Base-by-base conservation (phyloP, 73 alveolate species). In the Paramecium sexaurelia region DNA sequence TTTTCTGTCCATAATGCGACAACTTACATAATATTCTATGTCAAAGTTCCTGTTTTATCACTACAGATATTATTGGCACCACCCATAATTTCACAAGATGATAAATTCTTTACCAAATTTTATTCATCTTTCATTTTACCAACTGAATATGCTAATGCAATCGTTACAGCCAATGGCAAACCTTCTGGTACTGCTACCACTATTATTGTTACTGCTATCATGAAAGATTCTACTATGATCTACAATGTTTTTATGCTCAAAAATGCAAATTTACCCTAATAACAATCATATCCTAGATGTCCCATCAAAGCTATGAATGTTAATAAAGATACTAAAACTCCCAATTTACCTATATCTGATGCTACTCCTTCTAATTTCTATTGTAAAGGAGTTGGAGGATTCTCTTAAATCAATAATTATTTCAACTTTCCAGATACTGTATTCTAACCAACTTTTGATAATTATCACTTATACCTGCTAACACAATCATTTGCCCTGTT, bases 101-200 rank as follows among this genome's bases (percentile, higher is more conserved):
- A 92, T n/a, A 94, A 93, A 86, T 96, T 93, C 71, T 99, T 95
- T 8, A 98, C 99, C 82, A 97, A 95, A 92, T 96, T 98, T 32
- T 97, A 61, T 67, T 96, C 97, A 83, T 96, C 98, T 92, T 96
- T 97, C 99, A 98, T 97, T 93, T 98, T 95, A 83, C 93, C 95
- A 20, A 98, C 98, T 15, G 99, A 95, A 92, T 94, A 98, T 40
- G 99, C 99, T 26, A 98, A 95, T 45, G 98, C 92, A 78, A 98
- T 95, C 9, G 99, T 97, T n/a, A 98, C 99, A 39, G 99, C 99
- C 26, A 98, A 91, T 24, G 99, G 99, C 11, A 97, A 94, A 7
- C 99, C 99, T 95, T 98, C 99, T 10, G 99, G 99, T 37, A 98
- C 98, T 32, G 99, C 99, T 20, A 98, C 99, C 20, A 98, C 99